Conservation (phyloP, 352 stramenopile species). For the Plasmopara muralis region DNA sequence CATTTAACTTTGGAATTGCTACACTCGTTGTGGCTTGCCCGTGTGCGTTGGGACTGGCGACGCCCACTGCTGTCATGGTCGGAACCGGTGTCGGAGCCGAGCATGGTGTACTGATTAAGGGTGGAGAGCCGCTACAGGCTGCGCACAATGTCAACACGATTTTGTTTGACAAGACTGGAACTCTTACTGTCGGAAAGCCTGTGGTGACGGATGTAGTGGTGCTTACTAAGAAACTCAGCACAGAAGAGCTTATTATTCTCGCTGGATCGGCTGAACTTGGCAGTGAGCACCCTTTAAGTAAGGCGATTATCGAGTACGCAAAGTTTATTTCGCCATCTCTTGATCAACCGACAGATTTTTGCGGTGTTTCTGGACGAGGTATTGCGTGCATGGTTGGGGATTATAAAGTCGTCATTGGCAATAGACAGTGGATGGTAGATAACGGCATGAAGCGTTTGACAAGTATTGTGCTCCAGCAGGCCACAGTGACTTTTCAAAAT, state of each 20-base stretch:
- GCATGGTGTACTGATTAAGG: constrained; percentile 98
- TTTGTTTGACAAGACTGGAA: constrained; percentile 99
- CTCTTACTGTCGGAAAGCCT: constrained; percentile 91
- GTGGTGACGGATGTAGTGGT: constrained; percentile 83
- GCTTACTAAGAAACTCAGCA: constrained; percentile 61
- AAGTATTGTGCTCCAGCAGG: constrained; percentile 70
- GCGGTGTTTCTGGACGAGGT: constrained; percentile 83
- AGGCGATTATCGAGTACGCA: constrained; percentile 89
- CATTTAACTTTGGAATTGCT: constrained; percentile 96
- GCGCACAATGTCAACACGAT: constrained; percentile 92
- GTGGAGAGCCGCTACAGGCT: constrained; percentile 89
- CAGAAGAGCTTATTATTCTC: constrained; percentile 83
- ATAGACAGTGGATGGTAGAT: constrained; percentile 86
- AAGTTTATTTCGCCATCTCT: constrained; percentile 76
- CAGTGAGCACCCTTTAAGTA: constrained; percentile 93
- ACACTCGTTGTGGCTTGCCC: constrained; percentile 98
- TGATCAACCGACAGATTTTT: constrained; percentile 73
- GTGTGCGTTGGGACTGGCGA: constrained; percentile 97
- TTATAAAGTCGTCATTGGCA: constrained; percentile 87
- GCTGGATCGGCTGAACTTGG: constrained; percentile 89
- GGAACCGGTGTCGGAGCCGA: constrained; percentile 95
- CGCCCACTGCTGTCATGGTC: constrained; percentile 97
- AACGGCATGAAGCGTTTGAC: constrained; percentile 62
- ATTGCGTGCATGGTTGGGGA: constrained; percentile 70
- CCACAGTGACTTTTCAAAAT: constrained; percentile 75